Evolutionary conservation across 1,284 basidiomycete genomes (phyloP), one percentile per base, ranked within the genome.

Genomic region (Trametes sp.): DNA sequence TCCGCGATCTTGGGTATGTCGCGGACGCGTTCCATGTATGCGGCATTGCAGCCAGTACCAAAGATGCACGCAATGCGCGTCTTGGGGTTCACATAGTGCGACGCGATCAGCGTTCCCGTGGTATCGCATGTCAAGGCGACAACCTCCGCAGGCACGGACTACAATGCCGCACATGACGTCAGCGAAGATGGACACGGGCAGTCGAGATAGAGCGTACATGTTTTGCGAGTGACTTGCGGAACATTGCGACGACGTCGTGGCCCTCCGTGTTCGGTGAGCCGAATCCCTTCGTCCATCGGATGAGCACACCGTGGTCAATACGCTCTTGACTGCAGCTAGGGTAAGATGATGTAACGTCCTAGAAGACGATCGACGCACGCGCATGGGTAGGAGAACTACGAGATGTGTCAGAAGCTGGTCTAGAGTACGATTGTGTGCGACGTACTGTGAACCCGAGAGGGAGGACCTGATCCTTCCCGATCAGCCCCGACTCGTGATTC

Each of bases 261-360:
- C 96, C 96, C 78, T 99, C 98, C 23, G 95, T 96, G 75, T 96
- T 95, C 7, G 88, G 78, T 1, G 94, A 94, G 41, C 95, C 95
- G 73, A 99, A 99, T 68, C 97, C 98, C 79, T 99, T 99, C 49
- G 98, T 99, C 97, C 98, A 99, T 36, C 96, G 92, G 70, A 98
- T 95, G 48, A 99, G 89, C 68, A 88, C 87, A 51, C 96, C 98
- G 72, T 98, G 96, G 77, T 99, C 96, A 72, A 99, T 99, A 55
- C 86, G 85, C 44, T 92, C 86, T 84, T 99, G 97, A 28, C 92
- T 94, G 74, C 19, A 53, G 21, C 29, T 57, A 4, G 49, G n/a
- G 54, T 68, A 42, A 66, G 53, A 13, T 19, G 4, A n/a, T 51
- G 31, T 19, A 31, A 4, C 2, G 24, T 8, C 10, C 4, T 10